Conservation (phyloP, 352 stramenopile species). For the Globisporangium ultimum region DNA sequence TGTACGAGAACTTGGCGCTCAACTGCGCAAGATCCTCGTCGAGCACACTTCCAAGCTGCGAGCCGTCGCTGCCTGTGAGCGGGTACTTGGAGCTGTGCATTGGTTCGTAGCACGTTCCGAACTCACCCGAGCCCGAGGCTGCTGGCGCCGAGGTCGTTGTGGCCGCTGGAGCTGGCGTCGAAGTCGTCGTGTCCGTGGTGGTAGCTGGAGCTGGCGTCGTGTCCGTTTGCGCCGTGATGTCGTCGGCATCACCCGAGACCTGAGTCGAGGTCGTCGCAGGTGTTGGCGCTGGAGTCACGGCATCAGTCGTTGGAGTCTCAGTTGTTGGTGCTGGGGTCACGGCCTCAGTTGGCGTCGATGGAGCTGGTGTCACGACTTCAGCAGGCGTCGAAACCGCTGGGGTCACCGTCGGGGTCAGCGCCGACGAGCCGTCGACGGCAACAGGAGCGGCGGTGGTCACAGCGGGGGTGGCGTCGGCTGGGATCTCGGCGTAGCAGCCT, state of each 20-base stretch:
- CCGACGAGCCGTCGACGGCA: background rate
- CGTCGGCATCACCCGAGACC: background rate
- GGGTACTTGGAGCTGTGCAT: conserved; percentile 57
- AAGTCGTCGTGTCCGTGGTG: background rate
- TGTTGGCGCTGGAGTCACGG: background rate
- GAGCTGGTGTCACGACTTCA: too few relatives aligned
- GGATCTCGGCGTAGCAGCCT: conserved; percentile 13
- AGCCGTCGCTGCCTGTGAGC: conserved; percentile 22
- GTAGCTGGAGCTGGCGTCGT: background rate
- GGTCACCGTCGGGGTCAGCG: background rate
- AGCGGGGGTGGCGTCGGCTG: background rate
- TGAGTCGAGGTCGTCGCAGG: background rate
- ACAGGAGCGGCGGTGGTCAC: conserved; percentile 4
- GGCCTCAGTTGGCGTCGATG: too few relatives aligned
- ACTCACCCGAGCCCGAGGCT: background rate
- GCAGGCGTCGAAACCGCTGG: background rate
- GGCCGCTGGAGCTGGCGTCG: background rate
- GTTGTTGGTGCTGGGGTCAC: too few relatives aligned
- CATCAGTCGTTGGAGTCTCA: too few relatives aligned
- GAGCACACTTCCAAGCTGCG: conserved; percentile 24
- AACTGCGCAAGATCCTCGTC: conserved; percentile 47
- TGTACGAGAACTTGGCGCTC: conserved; percentile 38
- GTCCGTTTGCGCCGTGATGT: background rate
- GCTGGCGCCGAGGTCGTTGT: conserved; percentile 1
- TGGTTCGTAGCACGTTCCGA: conserved; percentile 50